Evolutionary conservation across 371 early-diverging fungal species (phyloP).

Genomic region (Polyrhizophydium stewartii): DNA sequence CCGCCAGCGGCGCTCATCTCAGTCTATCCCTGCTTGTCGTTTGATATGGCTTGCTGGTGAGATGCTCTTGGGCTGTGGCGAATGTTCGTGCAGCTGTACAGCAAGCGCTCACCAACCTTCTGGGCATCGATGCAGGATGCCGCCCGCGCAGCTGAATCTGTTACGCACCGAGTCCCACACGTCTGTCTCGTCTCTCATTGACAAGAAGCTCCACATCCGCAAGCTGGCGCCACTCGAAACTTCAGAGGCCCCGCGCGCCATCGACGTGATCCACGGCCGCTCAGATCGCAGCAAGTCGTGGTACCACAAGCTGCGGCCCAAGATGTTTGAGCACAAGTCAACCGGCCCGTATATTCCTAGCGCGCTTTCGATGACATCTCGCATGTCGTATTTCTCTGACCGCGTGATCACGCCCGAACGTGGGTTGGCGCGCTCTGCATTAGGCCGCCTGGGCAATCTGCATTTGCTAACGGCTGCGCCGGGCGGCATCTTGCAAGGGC

Average conservation of each 20-base stretch:
- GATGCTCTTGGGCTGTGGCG: constrained; percentile 3
- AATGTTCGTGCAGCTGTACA: not conserved
- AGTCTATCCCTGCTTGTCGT: constrained; percentile 85
- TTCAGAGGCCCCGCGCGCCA: constrained; percentile 35
- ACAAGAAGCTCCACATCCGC: constrained; percentile 25
- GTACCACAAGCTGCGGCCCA: constrained; percentile 22
- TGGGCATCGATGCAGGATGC: constrained; percentile 46
- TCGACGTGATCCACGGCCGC: constrained; percentile 37
- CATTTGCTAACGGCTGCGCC: not conserved
- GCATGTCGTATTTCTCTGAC: constrained; percentile 83
- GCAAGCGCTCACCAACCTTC: not conserved
- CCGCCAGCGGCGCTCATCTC: constrained; percentile 73
- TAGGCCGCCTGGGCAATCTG: not conserved
- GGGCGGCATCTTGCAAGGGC: no score
- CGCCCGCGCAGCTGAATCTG: constrained; percentile 58
- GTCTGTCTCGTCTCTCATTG: constrained; percentile 22
- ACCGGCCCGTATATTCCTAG: constrained; percentile 33
- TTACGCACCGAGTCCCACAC: constrained; percentile 56
- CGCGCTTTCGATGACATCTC: constrained; percentile 73
- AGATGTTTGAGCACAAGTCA: constrained; percentile 8
- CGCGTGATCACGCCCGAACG: constrained; percentile 74
- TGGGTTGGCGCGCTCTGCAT: constrained; percentile 22
- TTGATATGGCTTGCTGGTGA: constrained; percentile 83
- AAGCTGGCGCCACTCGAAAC: constrained; percentile 25
- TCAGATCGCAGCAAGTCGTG: constrained; percentile 34